Percentiles rank a stretch among this genome's conserved stretches.
phyloP scores from a whole-genome alignment of 164 flowering plant genomes.

The Magnolia officinalis region DNA sequence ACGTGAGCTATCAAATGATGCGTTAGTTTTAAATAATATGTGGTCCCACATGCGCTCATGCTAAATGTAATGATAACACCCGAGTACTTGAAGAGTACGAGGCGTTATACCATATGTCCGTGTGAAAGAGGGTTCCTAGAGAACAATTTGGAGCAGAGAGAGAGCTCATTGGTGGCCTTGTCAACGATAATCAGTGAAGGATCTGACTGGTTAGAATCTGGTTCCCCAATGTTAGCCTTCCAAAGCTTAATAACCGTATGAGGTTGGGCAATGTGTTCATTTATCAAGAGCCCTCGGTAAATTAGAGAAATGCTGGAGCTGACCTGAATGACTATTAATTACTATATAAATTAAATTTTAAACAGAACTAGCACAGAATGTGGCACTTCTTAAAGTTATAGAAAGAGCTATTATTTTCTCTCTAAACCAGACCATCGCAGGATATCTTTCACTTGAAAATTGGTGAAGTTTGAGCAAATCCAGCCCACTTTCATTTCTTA shows the following conservation, averaged over 20 bases:
- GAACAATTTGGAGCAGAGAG: not conserved
- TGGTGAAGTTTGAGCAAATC: too few species aligned
- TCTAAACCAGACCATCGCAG: too few species aligned
- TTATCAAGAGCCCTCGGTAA: not conserved
- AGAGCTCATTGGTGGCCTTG: not conserved
- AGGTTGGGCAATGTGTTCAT: constrained; percentile 76
- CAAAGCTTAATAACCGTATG: constrained; percentile 63
- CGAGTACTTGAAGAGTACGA: too few species aligned
- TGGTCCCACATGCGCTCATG: too few species aligned
- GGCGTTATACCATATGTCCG: not conserved
- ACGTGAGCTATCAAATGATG: too few species aligned
- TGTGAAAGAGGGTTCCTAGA: not conserved
- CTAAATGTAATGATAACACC: too few species aligned
- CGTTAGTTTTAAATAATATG: too few species aligned
- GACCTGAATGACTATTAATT: not conserved
- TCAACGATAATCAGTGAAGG: constrained; percentile 23
- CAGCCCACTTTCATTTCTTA: not conserved
- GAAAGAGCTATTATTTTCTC: not conserved
- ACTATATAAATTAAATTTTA: not conserved
- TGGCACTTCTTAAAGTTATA: not conserved
- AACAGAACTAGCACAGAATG: not conserved
- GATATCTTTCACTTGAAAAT: not conserved
- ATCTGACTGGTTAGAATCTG: constrained; percentile 59
- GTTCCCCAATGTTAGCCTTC: constrained; percentile 79
- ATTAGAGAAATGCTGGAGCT: not conserved